Conservation (phyloP, 2,329 filamentous ascomycete species). For the Pseudogymnoascus sp. region DNA sequence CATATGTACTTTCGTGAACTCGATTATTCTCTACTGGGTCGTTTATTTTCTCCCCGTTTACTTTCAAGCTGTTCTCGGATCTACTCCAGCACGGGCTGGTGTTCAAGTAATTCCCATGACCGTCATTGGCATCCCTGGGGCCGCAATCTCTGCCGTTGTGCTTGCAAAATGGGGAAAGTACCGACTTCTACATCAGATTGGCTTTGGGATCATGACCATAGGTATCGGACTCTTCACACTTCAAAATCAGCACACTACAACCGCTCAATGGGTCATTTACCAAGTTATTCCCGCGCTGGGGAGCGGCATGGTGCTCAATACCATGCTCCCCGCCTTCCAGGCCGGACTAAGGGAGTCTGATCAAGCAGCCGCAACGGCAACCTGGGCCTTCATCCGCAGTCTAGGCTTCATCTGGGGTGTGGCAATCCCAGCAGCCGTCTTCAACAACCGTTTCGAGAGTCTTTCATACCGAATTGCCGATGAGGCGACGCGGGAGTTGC, state of each 20-base stretch:
- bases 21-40: conserved; percentile 29
- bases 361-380: conserved; percentile 10
- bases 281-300: conserved; percentile 35
- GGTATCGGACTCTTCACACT: conserved; percentile 32
- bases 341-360: conserved; percentile 32
- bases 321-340: conserved; percentile 36
- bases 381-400: conserved; percentile 27
- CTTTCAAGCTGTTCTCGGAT: conserved; percentile 6
- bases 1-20: conserved; percentile 30
- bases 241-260: conserved; percentile 30
- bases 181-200: neutral
- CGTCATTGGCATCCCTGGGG: neutral
- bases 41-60: conserved; percentile 10
- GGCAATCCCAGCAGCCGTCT: neutral
- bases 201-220: conserved; percentile 10
- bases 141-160: neutral
- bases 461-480: neutral
- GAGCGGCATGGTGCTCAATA: conserved; percentile 33
- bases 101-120: neutral
- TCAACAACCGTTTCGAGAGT: neutral
- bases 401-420: conserved; percentile 37
- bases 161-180: conserved; percentile 1
- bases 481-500: neutral
- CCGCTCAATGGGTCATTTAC: conserved; percentile 34
- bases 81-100: neutral